Evolutionary conservation across 345 rosid genomes (phyloP).

Genomic region (Euphorbia peplus): DNA sequence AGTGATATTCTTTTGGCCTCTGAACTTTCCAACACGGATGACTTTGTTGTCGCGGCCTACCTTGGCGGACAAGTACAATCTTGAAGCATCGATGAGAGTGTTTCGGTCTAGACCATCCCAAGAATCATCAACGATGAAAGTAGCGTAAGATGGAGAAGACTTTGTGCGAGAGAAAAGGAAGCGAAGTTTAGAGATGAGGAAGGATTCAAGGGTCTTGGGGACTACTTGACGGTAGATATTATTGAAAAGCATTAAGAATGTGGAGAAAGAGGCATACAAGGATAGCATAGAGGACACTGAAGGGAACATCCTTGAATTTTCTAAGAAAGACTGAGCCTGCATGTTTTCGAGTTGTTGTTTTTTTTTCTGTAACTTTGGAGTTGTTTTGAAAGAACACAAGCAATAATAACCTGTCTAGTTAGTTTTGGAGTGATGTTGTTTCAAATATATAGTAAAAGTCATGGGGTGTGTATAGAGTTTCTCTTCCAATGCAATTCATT

Average conservation of each 20-base stretch:
- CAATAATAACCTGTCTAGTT: no score
- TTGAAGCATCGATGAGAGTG: not conserved
- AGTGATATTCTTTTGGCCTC: not conserved
- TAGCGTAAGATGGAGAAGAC: not conserved
- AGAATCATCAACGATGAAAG: constrained; percentile 7
- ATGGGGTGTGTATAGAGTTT: no score
- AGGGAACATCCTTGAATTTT: constrained; percentile 1
- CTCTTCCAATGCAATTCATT: no score
- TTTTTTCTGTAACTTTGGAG: no score
- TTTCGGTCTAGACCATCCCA: constrained; percentile 8
- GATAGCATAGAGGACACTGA: constrained; percentile 7
- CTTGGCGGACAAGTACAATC: constrained; percentile 6
- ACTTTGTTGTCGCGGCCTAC: not conserved
- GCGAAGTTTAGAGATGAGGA: not conserved
- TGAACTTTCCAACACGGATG: not conserved
- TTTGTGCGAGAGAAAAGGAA: not conserved
- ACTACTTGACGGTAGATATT: constrained; percentile 2
- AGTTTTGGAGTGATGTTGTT: no score
- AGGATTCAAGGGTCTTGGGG: not conserved
- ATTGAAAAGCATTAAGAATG: not conserved
- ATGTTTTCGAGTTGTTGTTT: not conserved
- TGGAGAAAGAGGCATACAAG: constrained; percentile 5
- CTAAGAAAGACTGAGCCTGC: not conserved
- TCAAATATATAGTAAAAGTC: no score
- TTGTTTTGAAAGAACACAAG: no score